Conservation (phyloP, 768 basidiomycete species). For the Termitomyces sp. region DNA sequence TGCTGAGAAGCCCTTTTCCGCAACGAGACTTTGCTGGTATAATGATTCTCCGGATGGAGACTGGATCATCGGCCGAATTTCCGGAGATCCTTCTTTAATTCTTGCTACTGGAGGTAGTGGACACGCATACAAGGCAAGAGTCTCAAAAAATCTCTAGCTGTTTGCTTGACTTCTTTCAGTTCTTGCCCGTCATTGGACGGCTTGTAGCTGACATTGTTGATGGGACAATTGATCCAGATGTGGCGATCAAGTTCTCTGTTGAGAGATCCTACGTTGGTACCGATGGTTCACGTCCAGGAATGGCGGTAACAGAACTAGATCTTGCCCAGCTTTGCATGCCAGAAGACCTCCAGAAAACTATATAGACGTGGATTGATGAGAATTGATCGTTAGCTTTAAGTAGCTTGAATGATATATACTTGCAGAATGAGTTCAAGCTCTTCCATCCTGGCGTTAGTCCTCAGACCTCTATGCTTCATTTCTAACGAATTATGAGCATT, state of each 20-base stretch:
- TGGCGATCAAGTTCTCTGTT: constrained; percentile 60
- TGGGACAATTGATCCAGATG: constrained; percentile 46
- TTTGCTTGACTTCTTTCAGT: constrained; percentile 38
- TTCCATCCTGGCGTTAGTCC: constrained; percentile 6
- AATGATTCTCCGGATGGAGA: constrained; percentile 82
- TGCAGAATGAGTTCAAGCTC: constrained; percentile 10
- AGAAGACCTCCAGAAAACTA: constrained; percentile 31
- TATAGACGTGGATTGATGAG: not conserved
- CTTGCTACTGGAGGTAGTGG: constrained; percentile 88
- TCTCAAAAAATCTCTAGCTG: not conserved
- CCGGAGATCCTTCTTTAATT: constrained; percentile 51
- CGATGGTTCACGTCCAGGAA: constrained; percentile 20
- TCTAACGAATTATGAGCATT: constrained; percentile 61
- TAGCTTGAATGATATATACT: constrained; percentile 3
- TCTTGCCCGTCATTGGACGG: constrained; percentile 79
- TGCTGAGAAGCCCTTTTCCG: constrained; percentile 61
- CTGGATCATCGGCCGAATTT: constrained; percentile 82
- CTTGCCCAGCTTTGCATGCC: constrained; percentile 44
- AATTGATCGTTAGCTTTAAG: not conserved
- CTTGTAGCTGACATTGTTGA: constrained; percentile 73
- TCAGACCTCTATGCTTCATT: constrained; percentile 41
- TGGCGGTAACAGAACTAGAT: constrained; percentile 27
- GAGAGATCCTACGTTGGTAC: constrained; percentile 33
- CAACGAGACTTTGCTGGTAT: constrained; percentile 92
- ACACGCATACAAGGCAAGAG: constrained; percentile 75